These are phyloP conservation scores for Ophiostoma quercus DNA, from an alignment of 2,329 filamentous ascomycete genomes.

Conservation along the genomic window DNA sequence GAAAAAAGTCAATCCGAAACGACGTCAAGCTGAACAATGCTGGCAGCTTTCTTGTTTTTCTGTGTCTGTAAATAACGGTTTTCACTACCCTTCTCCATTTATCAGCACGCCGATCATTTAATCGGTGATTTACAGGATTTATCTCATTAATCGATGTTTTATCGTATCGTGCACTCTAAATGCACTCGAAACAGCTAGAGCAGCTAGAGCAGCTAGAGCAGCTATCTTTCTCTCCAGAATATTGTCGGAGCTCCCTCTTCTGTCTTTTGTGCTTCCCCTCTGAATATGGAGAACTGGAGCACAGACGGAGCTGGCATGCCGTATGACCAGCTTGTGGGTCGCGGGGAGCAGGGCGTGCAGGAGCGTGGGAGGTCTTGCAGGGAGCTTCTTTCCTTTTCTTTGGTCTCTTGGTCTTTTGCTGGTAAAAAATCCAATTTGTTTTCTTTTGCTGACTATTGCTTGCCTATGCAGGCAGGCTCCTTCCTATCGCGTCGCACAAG, in stretches of 20 bases:
- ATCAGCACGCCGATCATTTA: background rate
- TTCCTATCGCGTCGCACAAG: background rate
- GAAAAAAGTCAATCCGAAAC: background rate
- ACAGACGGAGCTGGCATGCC: constrained; percentile 8
- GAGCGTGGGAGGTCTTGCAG: background rate
- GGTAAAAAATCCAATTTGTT: background rate
- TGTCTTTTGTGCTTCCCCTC: constrained; percentile 1
- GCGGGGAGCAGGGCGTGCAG: background rate
- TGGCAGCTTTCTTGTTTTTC: constrained; percentile 3
- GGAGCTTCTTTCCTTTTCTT: background rate
- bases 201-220: background rate
- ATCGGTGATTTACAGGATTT: background rate
- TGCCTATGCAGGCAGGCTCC: background rate
- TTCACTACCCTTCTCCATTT: background rate
- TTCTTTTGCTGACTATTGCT: background rate
- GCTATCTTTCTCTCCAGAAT: background rate
- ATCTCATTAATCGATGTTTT: background rate
- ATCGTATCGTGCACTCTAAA: background rate
- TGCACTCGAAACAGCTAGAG: no score
- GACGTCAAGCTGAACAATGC: background rate
- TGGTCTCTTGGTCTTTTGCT: background rate
- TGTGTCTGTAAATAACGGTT: background rate
- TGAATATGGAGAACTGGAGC: constrained; percentile 6
- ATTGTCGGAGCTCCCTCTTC: constrained; percentile 8
- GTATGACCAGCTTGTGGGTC: constrained; percentile 5